Evolutionary conservation across 2,329 filamentous ascomycete species (phyloP).

Genomic region (Paraconiothyrium brasiliense): DNA sequence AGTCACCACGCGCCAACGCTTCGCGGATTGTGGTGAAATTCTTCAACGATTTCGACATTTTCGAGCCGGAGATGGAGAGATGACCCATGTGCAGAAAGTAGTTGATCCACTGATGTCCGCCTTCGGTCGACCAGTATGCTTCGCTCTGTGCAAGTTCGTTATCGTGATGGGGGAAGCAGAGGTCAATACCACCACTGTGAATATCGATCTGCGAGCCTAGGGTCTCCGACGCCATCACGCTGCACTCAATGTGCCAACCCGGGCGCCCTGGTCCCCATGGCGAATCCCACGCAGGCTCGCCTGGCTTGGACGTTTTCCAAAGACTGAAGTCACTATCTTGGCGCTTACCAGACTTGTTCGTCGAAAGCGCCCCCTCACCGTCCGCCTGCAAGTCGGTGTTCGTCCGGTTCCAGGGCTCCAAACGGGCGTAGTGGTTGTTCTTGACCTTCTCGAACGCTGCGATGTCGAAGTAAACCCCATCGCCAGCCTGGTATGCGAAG

Average conservation of each 20-base stretch:
- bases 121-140: conserved; percentile 72
- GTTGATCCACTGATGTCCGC: conserved; percentile 80
- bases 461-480: conserved; percentile 96
- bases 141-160: conserved; percentile 92
- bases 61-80: conserved; percentile 84
- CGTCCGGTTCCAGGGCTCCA: conserved; percentile 85
- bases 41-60: conserved; percentile 96
- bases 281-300: conserved; percentile 89
- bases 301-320: conserved; percentile 92
- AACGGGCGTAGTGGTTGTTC: conserved; percentile 84
- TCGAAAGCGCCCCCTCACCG: conserved; percentile 80
- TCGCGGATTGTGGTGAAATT: conserved; percentile 95
- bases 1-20: conserved; percentile 73
- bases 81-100: conserved; percentile 84
- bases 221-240: conserved; percentile 91
- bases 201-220: conserved; percentile 88
- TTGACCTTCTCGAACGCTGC: conserved; percentile 77
- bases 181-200: conserved; percentile 90
- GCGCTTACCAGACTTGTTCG: conserved; percentile 61
- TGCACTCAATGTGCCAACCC: conserved; percentile 98
- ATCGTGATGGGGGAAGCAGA: conserved; percentile 80
- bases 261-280: conserved; percentile 88
- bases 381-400: conserved; percentile 86
- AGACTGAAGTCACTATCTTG: conserved; percentile 91
- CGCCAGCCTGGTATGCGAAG: conserved; percentile 78